Conservation (phyloP, 306 rosid genomes). For the Inga oerstediana region DNA sequence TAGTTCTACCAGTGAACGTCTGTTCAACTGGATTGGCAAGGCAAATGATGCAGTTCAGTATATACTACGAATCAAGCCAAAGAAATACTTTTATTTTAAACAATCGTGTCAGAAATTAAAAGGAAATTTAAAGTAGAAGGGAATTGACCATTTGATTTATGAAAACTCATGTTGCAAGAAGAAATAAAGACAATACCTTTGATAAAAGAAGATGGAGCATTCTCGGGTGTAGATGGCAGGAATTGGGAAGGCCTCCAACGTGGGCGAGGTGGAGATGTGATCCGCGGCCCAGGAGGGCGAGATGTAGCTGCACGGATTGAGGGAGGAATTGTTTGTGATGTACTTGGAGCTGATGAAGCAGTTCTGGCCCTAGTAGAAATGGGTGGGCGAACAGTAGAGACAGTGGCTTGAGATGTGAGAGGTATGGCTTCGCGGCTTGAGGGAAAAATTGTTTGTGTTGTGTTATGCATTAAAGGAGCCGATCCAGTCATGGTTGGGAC, state of each 20-base stretch:
- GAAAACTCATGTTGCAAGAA: not conserved
- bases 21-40: conserved; percentile 16
- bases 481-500: conserved; percentile 5
- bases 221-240: not conserved
- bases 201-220: not conserved
- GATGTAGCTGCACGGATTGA: conserved; percentile 3
- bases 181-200: conserved; percentile 35
- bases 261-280: conserved; percentile 9
- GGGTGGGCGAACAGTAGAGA: conserved; percentile 5
- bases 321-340: conserved; percentile 21
- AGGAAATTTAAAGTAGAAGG: not conserved
- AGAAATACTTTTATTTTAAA: not conserved
- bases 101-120: not conserved
- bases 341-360: conserved; percentile 19
- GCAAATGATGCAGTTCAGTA: conserved; percentile 13
- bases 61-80: conserved; percentile 19
- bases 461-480: conserved; percentile 24
- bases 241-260: conserved; percentile 10
- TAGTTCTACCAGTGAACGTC: not conserved
- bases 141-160: not conserved
- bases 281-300: no score
- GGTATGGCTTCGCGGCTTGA: conserved; percentile 11
- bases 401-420: conserved; percentile 5
- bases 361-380: conserved; percentile 15
- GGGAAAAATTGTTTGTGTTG: conserved; percentile 30